Percentiles rank a stretch among this genome's conserved stretches.
Evolutionary conservation across 2,329 filamentous ascomycete species (phyloP).

Genomic region (Acrocalymma vagum): DNA sequence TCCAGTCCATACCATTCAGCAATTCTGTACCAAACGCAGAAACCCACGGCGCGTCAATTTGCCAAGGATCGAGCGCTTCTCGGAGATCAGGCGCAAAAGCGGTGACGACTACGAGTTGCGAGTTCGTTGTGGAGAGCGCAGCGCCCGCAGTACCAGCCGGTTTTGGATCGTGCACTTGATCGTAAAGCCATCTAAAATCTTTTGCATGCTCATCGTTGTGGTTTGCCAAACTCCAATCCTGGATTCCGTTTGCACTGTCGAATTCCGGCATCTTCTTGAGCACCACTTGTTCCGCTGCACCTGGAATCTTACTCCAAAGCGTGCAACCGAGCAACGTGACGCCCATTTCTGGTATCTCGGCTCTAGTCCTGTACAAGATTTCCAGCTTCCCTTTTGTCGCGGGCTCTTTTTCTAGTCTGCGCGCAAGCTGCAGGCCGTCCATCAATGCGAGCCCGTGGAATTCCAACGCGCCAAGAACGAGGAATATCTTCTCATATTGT

Average conservation of each 20-base stretch:
- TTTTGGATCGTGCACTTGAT: slow-evolving; percentile 41
- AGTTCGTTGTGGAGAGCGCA: slow-evolving; percentile 5
- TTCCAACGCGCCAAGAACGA: slow-evolving; percentile 38
- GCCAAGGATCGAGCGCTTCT: slow-evolving; percentile 59
- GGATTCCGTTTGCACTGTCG: slow-evolving; percentile 53
- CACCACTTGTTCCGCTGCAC: slow-evolving; percentile 51
- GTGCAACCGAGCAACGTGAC: slow-evolving; percentile 67
- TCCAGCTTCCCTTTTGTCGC: slow-evolving; percentile 46
- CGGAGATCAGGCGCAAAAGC: slow-evolving; percentile 65
- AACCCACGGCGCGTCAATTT: slow-evolving; percentile 57
- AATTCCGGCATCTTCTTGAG: slow-evolving; percentile 62
- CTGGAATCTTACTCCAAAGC: slow-evolving; percentile 63
- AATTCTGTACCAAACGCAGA: slow-evolving; percentile 65
- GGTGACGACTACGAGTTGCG: slow-evolving; percentile 60
- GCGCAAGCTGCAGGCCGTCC: slow-evolving; percentile 34
- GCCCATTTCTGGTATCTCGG: slow-evolving; percentile 50
- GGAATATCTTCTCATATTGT: slow-evolving; percentile 38
- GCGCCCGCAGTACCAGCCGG: slow-evolving; percentile 13
- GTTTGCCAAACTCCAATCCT: slow-evolving; percentile 57
- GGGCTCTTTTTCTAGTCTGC: slow-evolving; percentile 35
- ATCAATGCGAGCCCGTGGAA: slow-evolving; percentile 34
- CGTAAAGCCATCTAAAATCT: slow-evolving; percentile 62
- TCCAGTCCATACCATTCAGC: slow-evolving; percentile 54
- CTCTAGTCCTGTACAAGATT: slow-evolving; percentile 55
- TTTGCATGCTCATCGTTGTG: slow-evolving; percentile 59